phyloP scores from a whole-genome alignment of 106 monocot species.

The Acorus calamus region DNA sequence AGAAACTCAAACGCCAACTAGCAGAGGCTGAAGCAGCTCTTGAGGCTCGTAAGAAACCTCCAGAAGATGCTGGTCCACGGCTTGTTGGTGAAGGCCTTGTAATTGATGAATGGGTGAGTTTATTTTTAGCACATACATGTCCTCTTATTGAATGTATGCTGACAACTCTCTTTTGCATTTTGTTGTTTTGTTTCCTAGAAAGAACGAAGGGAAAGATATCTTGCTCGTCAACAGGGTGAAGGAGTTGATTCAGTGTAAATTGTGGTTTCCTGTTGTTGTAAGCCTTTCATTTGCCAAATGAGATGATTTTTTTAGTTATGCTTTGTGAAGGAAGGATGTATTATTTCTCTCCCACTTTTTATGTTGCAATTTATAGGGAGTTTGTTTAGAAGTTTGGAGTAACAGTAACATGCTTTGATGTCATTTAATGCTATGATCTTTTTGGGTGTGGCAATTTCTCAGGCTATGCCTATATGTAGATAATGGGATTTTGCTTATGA shows the following conservation, averaged over 20 bases:
- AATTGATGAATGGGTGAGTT: constrained; percentile 91
- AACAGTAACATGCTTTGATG: too few relatives aligned
- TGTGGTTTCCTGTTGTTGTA: constrained; percentile 7
- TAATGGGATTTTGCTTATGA: too few relatives aligned
- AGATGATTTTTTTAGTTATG: background rate
- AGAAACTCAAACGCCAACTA: constrained; percentile 60
- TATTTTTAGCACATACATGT: background rate
- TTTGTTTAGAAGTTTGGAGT: background rate
- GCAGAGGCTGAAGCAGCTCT: constrained; percentile 80
- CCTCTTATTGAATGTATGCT: too few relatives aligned
- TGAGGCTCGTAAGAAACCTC: constrained; percentile 73
- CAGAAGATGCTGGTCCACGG: constrained; percentile 48
- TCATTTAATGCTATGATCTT: too few relatives aligned
- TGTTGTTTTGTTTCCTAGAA: constrained; percentile 34
- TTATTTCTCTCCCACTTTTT: background rate
- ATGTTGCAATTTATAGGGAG: background rate
- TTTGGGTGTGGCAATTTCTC: too few relatives aligned
- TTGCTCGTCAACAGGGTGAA: constrained; percentile 76
- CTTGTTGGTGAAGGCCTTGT: constrained; percentile 89
- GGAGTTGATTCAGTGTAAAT: constrained; percentile 63
- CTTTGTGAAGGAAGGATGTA: background rate
- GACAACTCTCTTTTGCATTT: background rate
- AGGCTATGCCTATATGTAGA: too few relatives aligned
- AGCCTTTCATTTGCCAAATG: background rate
- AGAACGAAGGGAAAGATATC: constrained; percentile 85